Evolutionary conservation across 2,329 filamentous ascomycete species (phyloP).

Genomic region (Dactylonectria estremocensis): DNA sequence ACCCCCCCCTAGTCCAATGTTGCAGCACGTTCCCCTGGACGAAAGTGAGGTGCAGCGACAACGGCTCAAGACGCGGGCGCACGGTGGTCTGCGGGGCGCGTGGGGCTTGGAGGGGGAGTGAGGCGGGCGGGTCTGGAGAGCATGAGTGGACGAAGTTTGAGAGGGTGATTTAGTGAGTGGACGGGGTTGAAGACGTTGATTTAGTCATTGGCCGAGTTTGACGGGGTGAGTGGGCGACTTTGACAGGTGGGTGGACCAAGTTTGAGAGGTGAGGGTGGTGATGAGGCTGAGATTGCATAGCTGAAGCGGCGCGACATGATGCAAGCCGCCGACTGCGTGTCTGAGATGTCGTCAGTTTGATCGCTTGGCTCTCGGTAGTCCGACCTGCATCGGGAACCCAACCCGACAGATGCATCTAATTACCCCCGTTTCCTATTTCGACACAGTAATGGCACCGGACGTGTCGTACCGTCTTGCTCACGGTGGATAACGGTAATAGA

Average conservation of each 20-base stretch:
- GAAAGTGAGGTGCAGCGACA: not conserved
- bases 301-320: not conserved
- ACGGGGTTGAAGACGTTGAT: too few species aligned
- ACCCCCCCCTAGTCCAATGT: not conserved
- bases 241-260: not conserved
- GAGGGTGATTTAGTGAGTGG: too few species aligned
- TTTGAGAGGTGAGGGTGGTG: too few species aligned
- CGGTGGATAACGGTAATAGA: not conserved
- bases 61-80: not conserved
- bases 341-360: not conserved
- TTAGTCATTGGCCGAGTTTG: not conserved
- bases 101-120: not conserved
- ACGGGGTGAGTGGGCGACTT: not conserved
- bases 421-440: not conserved
- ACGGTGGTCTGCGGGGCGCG: not conserved
- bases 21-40: not conserved
- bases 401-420: slow-evolving; percentile 1
- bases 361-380: not conserved
- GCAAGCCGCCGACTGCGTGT: not conserved
- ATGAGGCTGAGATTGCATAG: slow-evolving; percentile 7
- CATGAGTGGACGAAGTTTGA: too few species aligned
- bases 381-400: not conserved
- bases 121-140: not conserved
- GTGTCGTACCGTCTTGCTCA: not conserved
- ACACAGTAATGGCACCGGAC: not conserved